Conservation (phyloP, 2,329 filamentous ascomycete genomes). For the Trichoderma semiorbis region DNA sequence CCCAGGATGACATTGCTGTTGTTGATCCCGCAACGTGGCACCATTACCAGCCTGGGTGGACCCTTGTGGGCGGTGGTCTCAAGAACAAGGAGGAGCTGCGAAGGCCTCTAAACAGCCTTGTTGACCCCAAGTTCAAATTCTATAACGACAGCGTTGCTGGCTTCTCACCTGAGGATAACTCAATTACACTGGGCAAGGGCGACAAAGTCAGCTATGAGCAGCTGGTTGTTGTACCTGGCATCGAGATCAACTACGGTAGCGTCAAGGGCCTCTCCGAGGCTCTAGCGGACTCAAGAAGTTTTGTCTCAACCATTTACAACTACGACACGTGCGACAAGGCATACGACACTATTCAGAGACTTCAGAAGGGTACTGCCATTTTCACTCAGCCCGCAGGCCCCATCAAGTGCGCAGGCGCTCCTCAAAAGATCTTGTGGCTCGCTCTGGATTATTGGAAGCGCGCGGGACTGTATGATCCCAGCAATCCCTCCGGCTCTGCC, state of each 20-base stretch:
- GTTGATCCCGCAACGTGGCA: slow-evolving; percentile 62
- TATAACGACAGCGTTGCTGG: slow-evolving; percentile 51
- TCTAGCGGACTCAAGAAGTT: slow-evolving; percentile 43
- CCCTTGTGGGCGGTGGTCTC: slow-evolving; percentile 62
- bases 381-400: slow-evolving; percentile 58
- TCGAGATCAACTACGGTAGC: slow-evolving; percentile 47
- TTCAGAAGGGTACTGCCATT: slow-evolving; percentile 50
- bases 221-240: slow-evolving; percentile 59
- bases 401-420: slow-evolving; percentile 60
- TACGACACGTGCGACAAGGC: slow-evolving; percentile 55
- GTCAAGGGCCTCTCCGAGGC: slow-evolving; percentile 57
- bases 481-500: slow-evolving; percentile 36
- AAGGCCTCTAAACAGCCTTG: slow-evolving; percentile 45
- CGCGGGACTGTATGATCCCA: slow-evolving; percentile 47
- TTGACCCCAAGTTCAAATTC: slow-evolving; percentile 59
- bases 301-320: slow-evolving; percentile 56
- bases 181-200: slow-evolving; percentile 52
- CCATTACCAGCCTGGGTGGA: slow-evolving; percentile 69
- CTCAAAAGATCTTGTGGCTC: slow-evolving; percentile 62
- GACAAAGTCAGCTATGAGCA: slow-evolving; percentile 60
- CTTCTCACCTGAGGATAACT: slow-evolving; percentile 55
- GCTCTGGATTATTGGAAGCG: slow-evolving; percentile 57
- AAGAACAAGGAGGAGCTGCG: slow-evolving; percentile 59
- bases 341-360: slow-evolving; percentile 44
- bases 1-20: slow-evolving; percentile 58